Evolutionary conservation across 2,329 filamentous ascomycete species (phyloP), one percentile per base, ranked within the genome.

Genomic region (Phialemoniopsis sp.): DNA sequence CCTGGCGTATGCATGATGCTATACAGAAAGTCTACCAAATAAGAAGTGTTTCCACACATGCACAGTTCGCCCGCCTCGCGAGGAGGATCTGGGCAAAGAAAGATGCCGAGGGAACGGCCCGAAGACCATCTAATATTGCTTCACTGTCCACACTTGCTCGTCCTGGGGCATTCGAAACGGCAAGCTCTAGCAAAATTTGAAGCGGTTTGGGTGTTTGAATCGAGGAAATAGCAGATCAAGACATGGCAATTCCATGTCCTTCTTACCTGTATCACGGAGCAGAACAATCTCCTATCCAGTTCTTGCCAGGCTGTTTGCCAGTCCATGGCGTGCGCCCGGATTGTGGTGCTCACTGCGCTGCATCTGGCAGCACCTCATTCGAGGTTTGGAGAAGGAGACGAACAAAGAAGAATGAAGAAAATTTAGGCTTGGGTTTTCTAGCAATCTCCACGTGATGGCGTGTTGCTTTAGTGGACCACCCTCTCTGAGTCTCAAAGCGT

Each of bases 111-210:
- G 56, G 56, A 53, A 52, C 41, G 52, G 50, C 66, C 21, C 21
- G 21, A 10, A 26, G 21, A 26, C 21, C 21, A 26, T 66, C 75
- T 64, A 43, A 64, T 82, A 51, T 82, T 69, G 78, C 78, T 82
- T 82, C 78, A 79, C 63, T 79, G 78, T 82, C 78, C 78, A 81
- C 78, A 81, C 78, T 76, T 77, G 73, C 70, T 59, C 76, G 75
- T 67, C 71, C 67, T 78, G 62, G 66, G 54, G 58, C 56, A 53
- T 63, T 59, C 60, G 59, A 70, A 66, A 65, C 76, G 77, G 68
- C 73, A 79, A 78, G 77, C 76, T 81, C 77, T 81, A 81, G 77
- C 77, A 76, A 69, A 65, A 67, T 67, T 76, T 64, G 75, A 80
- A 80, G 77, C 75, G 56, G 32, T 26, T 26, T 26, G 21, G 21